Conservation (phyloP, 2,329 filamentous ascomycete genomes). For the Fusarium protoensiforme region DNA sequence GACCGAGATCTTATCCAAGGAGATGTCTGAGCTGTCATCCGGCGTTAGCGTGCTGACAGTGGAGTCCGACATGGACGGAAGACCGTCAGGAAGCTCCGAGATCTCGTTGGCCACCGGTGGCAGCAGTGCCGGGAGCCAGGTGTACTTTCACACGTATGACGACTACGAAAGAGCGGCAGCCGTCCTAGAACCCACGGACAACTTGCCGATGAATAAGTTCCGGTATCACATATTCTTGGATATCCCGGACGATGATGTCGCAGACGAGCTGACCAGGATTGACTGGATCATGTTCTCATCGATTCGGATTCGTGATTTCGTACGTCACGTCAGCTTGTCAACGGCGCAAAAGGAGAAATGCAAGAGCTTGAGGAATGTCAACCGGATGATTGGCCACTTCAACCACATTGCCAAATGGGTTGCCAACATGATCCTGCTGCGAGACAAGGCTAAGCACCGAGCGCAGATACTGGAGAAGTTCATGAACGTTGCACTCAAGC, state of each 20-base stretch:
- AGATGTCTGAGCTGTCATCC: slow-evolving; percentile 51
- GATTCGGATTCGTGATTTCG: slow-evolving; percentile 90
- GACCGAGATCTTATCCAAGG: slow-evolving; percentile 51
- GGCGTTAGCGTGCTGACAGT: slow-evolving; percentile 62
- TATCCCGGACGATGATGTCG: slow-evolving; percentile 84
- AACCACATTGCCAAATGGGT: slow-evolving; percentile 88
- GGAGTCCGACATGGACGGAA: slow-evolving; percentile 57
- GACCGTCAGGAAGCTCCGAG: slow-evolving; percentile 60
- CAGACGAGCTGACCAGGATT: slow-evolving; percentile 91
- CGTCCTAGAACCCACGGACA: slow-evolving; percentile 75
- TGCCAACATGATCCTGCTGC: slow-evolving; percentile 83
- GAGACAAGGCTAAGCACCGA: slow-evolving; percentile 96
- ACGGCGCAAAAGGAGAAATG: slow-evolving; percentile 77
- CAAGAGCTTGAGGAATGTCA: slow-evolving; percentile 84
- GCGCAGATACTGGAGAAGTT: slow-evolving; percentile 94
- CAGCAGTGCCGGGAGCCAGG: slow-evolving; percentile 54
- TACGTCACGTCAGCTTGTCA: slow-evolving; percentile 87
- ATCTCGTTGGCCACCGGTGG: slow-evolving; percentile 54
- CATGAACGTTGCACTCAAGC: slow-evolving; percentile 87
- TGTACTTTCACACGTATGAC: slow-evolving; percentile 75
- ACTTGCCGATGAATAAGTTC: slow-evolving; percentile 79
- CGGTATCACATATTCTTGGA: slow-evolving; percentile 94
- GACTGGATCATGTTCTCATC: slow-evolving; percentile 99
- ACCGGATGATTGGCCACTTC: slow-evolving; percentile 94
- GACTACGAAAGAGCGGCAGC: slow-evolving; percentile 84